Base-by-base conservation (phyloP, 768 basidiomycete genomes). In the Hygrophoropsis aurantiaca region DNA sequence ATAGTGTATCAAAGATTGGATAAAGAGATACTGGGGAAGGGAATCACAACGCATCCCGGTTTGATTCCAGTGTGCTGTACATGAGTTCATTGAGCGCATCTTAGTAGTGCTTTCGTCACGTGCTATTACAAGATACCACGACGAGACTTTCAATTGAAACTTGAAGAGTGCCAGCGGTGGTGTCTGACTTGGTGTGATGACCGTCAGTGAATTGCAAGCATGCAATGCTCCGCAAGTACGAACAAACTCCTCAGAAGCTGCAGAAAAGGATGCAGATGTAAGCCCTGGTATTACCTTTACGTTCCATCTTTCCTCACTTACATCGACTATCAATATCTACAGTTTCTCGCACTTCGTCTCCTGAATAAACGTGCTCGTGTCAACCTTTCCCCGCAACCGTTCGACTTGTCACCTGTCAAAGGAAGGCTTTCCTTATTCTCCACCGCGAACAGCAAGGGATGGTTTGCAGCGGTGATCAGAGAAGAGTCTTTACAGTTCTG, bases 331-430 rank as follows among this genome's bases (percentile, higher is more conserved):
- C n/a, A 11, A 3, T 21, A 32, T 13, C 23, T 45, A 11, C 46
- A 74, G 73, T 74, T 74, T 46, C 60, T 74, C 21, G 61, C 65
- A 3, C 58, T 74, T 9, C 62, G 65, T 15, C 64, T 74, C 9
- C 48, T 80, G 19, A 78, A 79, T 55, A 90, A 86, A 59, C 79
- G 81, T 41, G 68, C 79, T 27, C 84, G 89, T 52, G 71, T 87
- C 35, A 72, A 74, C 40, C 61, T 91, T 7, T 90, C 88, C 11
- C 66, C 74, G 1, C 57, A 74, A 15, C 68, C 75, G 1, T 63
- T 84, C 23, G 67, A 73, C 52, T 66, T 76, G 18, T 57, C 75
- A 15, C 41, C 64, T 1, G 53, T 73, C 35, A 67, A 71, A 2
- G 65, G 74, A 5, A 72, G 75, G 20, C 79, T 76, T 33, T 74